A percentile compares a stretch with the other conserved stretches of the same genome.
phyloP scores from a whole-genome alignment of 108 stramenopile genomes.

The Nitzschia sp. region DNA sequence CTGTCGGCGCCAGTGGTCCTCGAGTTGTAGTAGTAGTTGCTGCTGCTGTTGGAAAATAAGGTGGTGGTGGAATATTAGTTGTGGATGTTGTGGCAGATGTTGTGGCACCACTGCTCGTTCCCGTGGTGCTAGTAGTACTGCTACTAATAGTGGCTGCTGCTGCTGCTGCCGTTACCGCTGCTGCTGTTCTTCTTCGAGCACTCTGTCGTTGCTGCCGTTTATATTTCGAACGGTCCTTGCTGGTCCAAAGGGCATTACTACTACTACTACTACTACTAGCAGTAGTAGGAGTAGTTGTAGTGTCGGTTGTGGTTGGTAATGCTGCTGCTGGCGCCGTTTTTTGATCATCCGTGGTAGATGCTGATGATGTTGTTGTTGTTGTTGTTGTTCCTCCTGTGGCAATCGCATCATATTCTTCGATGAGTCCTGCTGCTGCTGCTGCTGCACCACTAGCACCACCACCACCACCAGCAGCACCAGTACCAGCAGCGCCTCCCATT shows the following conservation, averaged over 20 bases:
- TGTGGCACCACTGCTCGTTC: no score
- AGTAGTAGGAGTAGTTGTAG: neutral
- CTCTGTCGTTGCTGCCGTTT: constrained; percentile 42
- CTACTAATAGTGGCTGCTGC: neutral
- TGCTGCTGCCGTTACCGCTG: constrained; percentile 1
- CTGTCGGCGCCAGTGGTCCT: constrained; percentile 20
- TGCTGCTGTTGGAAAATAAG: no score
- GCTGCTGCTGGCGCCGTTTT: no score
- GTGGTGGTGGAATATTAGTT: neutral
- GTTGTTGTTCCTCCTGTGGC: constrained; percentile 8
- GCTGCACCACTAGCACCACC: neutral
- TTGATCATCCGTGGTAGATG: no score
- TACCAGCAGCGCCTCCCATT: neutral
- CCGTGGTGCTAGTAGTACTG: no score
- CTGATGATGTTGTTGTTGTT: neutral
- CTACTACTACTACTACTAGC: neutral
- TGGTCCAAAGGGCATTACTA: constrained; percentile 63
- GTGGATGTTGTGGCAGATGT: constrained; percentile 1
- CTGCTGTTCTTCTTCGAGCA: constrained; percentile 17
- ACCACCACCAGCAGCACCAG: neutral
- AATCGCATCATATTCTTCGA: neutral
- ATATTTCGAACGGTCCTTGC: constrained; percentile 83
- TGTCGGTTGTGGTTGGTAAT: neutral
- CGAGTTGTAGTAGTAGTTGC: neutral
- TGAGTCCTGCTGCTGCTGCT: neutral